Conservation (phyloP, 768 basidiomycete genomes). For the Lentinula edodes region DNA sequence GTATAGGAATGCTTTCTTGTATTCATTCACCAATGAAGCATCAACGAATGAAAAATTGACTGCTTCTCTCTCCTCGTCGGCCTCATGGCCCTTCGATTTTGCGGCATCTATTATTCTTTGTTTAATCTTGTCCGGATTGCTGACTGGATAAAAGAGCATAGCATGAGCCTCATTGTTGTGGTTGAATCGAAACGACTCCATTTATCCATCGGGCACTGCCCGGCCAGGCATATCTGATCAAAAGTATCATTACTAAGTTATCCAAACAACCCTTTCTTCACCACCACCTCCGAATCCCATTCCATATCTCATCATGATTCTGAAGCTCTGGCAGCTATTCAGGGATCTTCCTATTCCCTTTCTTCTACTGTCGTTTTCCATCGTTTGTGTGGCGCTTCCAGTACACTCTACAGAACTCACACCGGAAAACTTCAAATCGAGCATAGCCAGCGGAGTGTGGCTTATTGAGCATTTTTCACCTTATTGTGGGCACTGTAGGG, state of each 20-base stretch:
- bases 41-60: slow-evolving; percentile 92
- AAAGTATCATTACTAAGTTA: neutral
- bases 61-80: slow-evolving; percentile 65
- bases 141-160: slow-evolving; percentile 63
- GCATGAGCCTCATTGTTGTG: slow-evolving; percentile 47
- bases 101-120: slow-evolving; percentile 69
- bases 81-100: slow-evolving; percentile 47
- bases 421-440: slow-evolving; percentile 52
- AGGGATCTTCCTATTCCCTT: neutral
- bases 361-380: neutral
- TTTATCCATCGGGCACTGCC: slow-evolving; percentile 12
- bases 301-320: neutral
- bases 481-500: slow-evolving; percentile 73
- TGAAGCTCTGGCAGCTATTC: slow-evolving; percentile 7
- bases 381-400: slow-evolving; percentile 2
- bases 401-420: slow-evolving; percentile 9
- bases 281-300: neutral
- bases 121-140: slow-evolving; percentile 56
- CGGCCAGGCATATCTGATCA: neutral
- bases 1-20: slow-evolving; percentile 2
- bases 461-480: slow-evolving; percentile 89
- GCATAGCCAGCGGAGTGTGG: slow-evolving; percentile 58
- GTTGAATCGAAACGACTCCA: slow-evolving; percentile 54
- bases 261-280: neutral
- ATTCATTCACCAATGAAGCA: slow-evolving; percentile 61